These are phyloP conservation scores for Blechomonas ayalai DNA, from an alignment of 208 protist species.

Conservation along the genomic window DNA sequence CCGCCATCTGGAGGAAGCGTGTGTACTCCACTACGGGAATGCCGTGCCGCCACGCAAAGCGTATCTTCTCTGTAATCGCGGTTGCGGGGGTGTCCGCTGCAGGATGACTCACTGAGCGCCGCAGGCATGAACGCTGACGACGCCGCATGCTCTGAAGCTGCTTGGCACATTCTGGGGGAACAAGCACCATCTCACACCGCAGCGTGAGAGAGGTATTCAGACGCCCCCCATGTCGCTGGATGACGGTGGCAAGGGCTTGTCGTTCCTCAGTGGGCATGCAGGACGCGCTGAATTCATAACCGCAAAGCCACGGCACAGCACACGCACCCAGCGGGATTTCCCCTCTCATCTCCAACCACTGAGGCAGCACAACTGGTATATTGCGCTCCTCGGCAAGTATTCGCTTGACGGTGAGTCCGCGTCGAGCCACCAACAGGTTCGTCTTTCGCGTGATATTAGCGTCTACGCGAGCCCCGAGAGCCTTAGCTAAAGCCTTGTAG, in stretches of 20 bases:
- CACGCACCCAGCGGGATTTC: slow-evolving; percentile 6
- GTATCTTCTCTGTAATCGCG: slow-evolving; percentile 38
- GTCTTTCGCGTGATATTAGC: slow-evolving; percentile 30
- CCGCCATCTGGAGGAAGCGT: slow-evolving; percentile 28
- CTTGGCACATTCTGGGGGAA: slow-evolving; percentile 24
- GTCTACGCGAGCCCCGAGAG: slow-evolving; percentile 24
- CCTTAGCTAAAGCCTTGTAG: slow-evolving; percentile 3
- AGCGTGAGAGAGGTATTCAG: slow-evolving; percentile 25
- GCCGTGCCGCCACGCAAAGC: slow-evolving; percentile 50
- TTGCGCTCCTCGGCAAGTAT: slow-evolving; percentile 39
- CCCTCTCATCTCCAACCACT: slow-evolving; percentile 28
- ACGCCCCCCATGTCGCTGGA: slow-evolving; percentile 32
- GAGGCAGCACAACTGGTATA: slow-evolving; percentile 44
- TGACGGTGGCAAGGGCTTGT: slow-evolving; percentile 27
- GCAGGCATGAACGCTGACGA: slow-evolving; percentile 3
- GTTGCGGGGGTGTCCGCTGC: neutral
- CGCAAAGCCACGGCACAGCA: slow-evolving; percentile 40
- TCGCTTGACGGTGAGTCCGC: slow-evolving; percentile 63
- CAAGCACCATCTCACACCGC: slow-evolving; percentile 48
- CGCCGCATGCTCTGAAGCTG: slow-evolving; percentile 10
- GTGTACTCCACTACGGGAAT: slow-evolving; percentile 64
- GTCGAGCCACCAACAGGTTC: slow-evolving; percentile 45
- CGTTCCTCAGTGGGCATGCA: slow-evolving; percentile 32
- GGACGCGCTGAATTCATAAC: slow-evolving; percentile 59
- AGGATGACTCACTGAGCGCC: neutral